phyloP scores from a whole-genome alignment of 2,329 filamentous ascomycete species.

The Sclerotinia minor region DNA sequence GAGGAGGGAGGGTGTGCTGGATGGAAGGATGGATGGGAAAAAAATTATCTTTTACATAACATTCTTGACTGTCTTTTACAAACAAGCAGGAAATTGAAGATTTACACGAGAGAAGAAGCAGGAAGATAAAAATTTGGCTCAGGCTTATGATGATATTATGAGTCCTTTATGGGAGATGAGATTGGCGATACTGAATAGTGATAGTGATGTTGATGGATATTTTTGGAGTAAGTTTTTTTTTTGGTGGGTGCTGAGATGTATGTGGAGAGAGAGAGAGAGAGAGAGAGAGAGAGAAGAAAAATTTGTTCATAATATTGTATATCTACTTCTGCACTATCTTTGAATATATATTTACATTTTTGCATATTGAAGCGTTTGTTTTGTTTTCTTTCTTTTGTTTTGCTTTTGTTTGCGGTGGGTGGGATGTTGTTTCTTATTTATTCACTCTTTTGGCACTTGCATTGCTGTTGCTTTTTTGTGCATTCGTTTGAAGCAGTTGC shows the following conservation, averaged over 20 bases:
- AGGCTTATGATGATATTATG: slow-evolving; percentile 23
- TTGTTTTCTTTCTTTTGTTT: neutral
- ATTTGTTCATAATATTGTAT: slow-evolving; percentile 35
- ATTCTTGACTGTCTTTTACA: slow-evolving; percentile 21
- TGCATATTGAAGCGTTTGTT: neutral
- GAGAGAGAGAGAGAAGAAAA: neutral
- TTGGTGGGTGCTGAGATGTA: slow-evolving; percentile 9
- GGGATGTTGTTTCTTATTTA: neutral
- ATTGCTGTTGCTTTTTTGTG: neutral
- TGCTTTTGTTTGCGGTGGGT: neutral
- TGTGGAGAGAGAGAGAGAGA: neutral
- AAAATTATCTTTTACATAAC: slow-evolving; percentile 1
- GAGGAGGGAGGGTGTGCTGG: neutral
- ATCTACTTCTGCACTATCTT: slow-evolving; percentile 36
- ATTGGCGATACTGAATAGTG: neutral
- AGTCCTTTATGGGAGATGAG: slow-evolving; percentile 26
- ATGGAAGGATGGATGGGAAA: neutral
- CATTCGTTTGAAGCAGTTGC: neutral
- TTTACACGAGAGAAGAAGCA: slow-evolving; percentile 12
- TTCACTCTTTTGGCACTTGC: neutral
- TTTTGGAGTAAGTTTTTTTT: neutral
- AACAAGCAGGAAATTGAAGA: slow-evolving; percentile 8
- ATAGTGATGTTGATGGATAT: slow-evolving; percentile 14
- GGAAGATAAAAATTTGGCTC: slow-evolving; percentile 17
- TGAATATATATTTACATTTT: slow-evolving; percentile 26